Evolutionary conservation across 169 alveolate species (phyloP).

Genomic region (Plasmodium billcollinsi): DNA sequence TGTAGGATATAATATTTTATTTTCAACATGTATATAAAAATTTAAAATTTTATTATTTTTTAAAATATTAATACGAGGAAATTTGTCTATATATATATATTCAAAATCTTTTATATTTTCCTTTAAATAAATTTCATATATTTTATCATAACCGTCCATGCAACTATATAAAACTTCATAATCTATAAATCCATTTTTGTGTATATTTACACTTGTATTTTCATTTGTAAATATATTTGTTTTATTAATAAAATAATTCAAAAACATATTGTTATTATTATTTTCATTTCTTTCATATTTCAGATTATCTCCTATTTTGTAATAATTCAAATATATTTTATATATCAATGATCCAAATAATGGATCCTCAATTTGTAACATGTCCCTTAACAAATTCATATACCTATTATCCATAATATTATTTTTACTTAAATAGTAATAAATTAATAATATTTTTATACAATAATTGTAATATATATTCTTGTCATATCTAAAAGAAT

Average conservation of each 20-base stretch:
- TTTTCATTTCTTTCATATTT: neutral
- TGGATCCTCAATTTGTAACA: conserved; percentile 22
- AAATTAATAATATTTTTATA: conserved; percentile 18
- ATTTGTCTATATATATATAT: conserved; percentile 47
- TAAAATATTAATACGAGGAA: neutral
- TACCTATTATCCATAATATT: conserved; percentile 31
- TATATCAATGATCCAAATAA: conserved; percentile 42
- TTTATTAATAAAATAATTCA: neutral
- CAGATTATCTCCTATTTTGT: neutral
- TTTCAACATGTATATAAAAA: conserved; percentile 20
- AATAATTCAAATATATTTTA: conserved; percentile 48
- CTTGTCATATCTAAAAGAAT: neutral
- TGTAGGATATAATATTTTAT: conserved; percentile 25
- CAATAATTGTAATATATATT: conserved; percentile 17
- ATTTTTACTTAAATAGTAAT: conserved; percentile 27
- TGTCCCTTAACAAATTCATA: conserved; percentile 21
- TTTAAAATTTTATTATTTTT: conserved; percentile 8
- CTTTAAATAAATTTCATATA: no score
- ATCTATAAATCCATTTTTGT: neutral
- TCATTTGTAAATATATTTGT: neutral
- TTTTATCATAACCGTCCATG: no score
- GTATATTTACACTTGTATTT: neutral
- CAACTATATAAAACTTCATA: no score
- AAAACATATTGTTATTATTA: neutral
- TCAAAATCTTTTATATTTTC: conserved; percentile 12